Percentiles rank a stretch among this genome's conserved stretches.
phyloP scores from a whole-genome alignment of 2,329 filamentous ascomycete genomes.

The Canariomyces notabilis region DNA sequence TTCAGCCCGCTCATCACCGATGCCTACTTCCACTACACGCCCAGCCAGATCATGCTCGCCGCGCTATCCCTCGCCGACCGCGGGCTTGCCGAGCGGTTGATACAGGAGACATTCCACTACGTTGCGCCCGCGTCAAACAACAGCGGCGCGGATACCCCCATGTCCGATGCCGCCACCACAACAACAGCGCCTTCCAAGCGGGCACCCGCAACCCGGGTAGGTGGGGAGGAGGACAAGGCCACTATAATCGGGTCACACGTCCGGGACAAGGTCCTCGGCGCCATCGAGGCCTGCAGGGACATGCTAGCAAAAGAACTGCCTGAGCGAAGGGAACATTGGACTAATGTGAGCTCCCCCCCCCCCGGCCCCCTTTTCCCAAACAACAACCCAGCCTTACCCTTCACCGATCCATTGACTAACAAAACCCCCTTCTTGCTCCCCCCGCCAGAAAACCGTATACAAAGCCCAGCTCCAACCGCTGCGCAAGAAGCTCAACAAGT shows the following conservation, averaged over 20 bases:
- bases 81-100: conserved; percentile 49
- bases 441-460: conserved; percentile 29
- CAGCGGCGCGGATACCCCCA: conserved; percentile 22
- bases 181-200: conserved; percentile 10
- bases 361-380: conserved; percentile 8
- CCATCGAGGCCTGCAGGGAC: conserved; percentile 47
- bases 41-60: conserved; percentile 87
- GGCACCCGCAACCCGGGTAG: conserved; percentile 5
- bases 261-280: conserved; percentile 45
- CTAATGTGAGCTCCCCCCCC: conserved; percentile 36
- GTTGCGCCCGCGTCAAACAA: conserved; percentile 21
- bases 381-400: conserved; percentile 6
- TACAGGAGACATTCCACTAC: conserved; percentile 38
- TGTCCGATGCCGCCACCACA: conserved; percentile 22
- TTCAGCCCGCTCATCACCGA: conserved; percentile 82
- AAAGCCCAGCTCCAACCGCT: conserved; percentile 42
- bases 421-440: not conserved
- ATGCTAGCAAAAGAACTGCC: conserved; percentile 55
- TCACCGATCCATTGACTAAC: not conserved
- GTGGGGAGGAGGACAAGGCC: conserved; percentile 21
- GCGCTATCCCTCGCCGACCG: conserved; percentile 71
- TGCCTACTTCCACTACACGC: conserved; percentile 94
- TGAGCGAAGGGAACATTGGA: conserved; percentile 51
- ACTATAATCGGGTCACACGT: conserved; percentile 27
- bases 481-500: conserved; percentile 65